Evolutionary conservation across 2,329 filamentous ascomycete genomes (phyloP).

Genomic region (Rhinocladiella mackenziei): DNA sequence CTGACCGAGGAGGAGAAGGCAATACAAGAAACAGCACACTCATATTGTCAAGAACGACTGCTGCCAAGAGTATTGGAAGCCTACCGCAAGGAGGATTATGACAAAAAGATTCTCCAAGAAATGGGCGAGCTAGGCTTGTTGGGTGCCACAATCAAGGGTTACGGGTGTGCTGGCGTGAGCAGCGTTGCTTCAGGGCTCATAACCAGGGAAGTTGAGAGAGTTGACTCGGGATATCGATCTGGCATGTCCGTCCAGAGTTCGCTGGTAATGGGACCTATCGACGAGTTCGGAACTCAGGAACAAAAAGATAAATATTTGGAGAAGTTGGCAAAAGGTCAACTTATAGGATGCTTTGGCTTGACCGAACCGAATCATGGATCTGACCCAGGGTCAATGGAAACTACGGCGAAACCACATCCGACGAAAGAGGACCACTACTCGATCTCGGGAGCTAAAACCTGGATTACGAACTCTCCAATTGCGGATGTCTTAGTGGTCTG

Average conservation of each 20-base stretch:
- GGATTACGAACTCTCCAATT: conserved; percentile 94
- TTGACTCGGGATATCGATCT: conserved; percentile 86
- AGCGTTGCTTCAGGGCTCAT: conserved; percentile 87
- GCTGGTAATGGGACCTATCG: conserved; percentile 86
- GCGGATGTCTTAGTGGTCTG: conserved; percentile 81
- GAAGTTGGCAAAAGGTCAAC: conserved; percentile 73
- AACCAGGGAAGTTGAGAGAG: conserved; percentile 82
- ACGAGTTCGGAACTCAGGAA: conserved; percentile 81
- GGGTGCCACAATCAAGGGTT: conserved; percentile 79
- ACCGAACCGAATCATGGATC: conserved; percentile 93
- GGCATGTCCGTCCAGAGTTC: conserved; percentile 93
- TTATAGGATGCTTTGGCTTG: conserved; percentile 81
- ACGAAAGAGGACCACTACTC: conserved; percentile 77
- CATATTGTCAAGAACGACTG: conserved; percentile 89
- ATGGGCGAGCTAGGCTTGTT: conserved; percentile 91
- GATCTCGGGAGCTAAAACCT: conserved; percentile 80
- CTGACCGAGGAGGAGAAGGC: conserved; percentile 87
- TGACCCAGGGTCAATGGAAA: conserved; percentile 89
- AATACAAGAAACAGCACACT: conserved; percentile 83
- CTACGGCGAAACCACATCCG: conserved; percentile 75
- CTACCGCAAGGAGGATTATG: conserved; percentile 82
- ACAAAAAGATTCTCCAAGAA: conserved; percentile 77
- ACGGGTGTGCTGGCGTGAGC: conserved; percentile 82
- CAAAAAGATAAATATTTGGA: conserved; percentile 82
- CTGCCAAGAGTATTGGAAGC: conserved; percentile 81